Conservation (phyloP, 768 basidiomycete genomes). For the Leccinum longicurvipes region DNA sequence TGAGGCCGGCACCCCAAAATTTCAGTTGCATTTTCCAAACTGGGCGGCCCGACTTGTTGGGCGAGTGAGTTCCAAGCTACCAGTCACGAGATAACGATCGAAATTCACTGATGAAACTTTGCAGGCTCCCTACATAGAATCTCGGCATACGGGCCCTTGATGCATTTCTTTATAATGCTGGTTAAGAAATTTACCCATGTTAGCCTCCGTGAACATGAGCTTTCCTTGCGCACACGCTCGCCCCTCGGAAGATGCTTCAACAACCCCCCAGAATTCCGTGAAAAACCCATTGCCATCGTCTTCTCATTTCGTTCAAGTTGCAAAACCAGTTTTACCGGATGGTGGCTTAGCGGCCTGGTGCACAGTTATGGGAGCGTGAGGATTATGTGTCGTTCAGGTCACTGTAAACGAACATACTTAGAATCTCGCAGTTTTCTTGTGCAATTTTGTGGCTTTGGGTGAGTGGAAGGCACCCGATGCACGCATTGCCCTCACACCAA, state of each 20-base stretch:
- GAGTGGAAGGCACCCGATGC: not conserved
- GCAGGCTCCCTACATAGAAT: not conserved
- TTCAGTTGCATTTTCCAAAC: no score
- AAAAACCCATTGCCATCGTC: not conserved
- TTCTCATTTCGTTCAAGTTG: not conserved
- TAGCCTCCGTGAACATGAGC: not conserved
- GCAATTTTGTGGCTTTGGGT: slow-evolving; percentile 28
- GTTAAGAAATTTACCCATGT: not conserved
- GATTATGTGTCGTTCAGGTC: not conserved
- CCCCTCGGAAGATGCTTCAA: not conserved
- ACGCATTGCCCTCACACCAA: not conserved
- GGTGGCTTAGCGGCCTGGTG: slow-evolving; percentile 25
- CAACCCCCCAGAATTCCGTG: not conserved
- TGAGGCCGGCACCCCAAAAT: no score
- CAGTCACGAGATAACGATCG: not conserved
- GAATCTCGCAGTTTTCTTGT: slow-evolving; percentile 19
- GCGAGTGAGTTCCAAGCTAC: no score
- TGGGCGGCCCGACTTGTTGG: no score
- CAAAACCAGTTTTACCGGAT: slow-evolving; percentile 8
- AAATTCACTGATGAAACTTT: not conserved
- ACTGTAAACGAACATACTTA: not conserved
- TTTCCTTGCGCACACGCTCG: not conserved
- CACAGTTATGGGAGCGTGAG: slow-evolving; percentile 26
- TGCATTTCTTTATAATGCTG: not conserved
- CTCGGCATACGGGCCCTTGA: not conserved